Evolutionary conservation across 495 filamentous ascomycete genomes (phyloP), one percentile per base, ranked within the genome.

Genomic region (Penicillium mononematosum): DNA sequence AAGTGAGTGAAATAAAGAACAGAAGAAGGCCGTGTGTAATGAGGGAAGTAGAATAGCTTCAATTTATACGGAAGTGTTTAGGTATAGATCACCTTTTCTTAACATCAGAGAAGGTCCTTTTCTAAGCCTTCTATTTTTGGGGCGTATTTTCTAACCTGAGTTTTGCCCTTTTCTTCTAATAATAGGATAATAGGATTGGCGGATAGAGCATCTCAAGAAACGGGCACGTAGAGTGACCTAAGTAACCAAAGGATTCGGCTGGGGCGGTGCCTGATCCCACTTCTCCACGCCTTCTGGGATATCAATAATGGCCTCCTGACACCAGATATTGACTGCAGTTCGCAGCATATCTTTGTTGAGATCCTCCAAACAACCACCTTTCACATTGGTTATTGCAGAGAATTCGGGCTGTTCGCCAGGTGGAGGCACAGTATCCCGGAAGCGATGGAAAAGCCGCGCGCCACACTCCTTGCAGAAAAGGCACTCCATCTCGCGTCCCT

Each of bases 381-480:
- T 88, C 22, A 88, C 78, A 47, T 76, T 79, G 29, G 84, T 73
- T 24, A 80, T 77, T 0, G 66, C 64, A 16, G 56, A 52, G 1
- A 58, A 55, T 20, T 43, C 22, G 3, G 63, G 56, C 48, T 60
- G 46, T 36, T 69, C 56, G 1, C 66, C 63, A 0, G 60, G 57
- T 5, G 54, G 54, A 25, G 66, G 60, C 43, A 78, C 71, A 39
- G 77, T 75, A 42, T 78, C 76, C 27, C 76, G 77, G 5, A 79
- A 79, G 0, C 69, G 71, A 67, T 86, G 85, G 11, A 87, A 66
- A 22, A 87, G 48, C 5, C 85, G 67, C 0, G 83, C 81, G 0
- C 85, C 85, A 65, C 85, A 87, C 16, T 65, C 70, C 45, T 75
- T 80, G 61, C 85, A 87, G 55, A 87, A 86, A 52, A 84, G 79